Base-by-base conservation (phyloP, 805 yeast genomes). In the Ogataea henricii region DNA sequence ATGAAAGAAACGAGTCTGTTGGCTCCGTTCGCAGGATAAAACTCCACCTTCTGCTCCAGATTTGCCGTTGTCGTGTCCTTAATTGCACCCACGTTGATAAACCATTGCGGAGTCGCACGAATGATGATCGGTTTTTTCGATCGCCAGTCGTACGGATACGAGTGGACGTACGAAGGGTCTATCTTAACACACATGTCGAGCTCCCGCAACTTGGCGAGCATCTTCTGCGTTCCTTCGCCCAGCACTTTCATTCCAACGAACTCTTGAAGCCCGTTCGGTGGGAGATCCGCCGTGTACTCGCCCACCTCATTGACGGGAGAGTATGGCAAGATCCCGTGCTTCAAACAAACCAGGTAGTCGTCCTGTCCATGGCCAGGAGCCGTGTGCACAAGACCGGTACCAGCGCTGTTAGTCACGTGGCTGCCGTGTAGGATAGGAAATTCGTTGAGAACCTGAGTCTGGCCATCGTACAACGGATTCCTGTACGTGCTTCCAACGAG, bases 321-420 rank as follows among this genome's bases (percentile, higher is more conserved):
- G 51, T 71, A 78, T 0, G 88, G 79, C 8, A 67, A 71, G 18
- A 94, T 72, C 0, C 73, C 73, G 52, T 85, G 68, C 18, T 71
- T 66, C 48, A 77, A 65, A 27, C 96, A 92, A 29, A 85, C 74
- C 6, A 84, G 59, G 62, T 88, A 91, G 70, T 94, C 99, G 56
- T 94, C 99, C 58, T 83, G 79, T 59, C 99, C 99, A 64, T 94
- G 99, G 0, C 97, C 98, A 1, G 99, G 98, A 0, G 99, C 98
- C 17, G 89, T 87, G 63, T 94, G 99, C 1, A 94, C 99, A 12
- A 94, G 69, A 2, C 99, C 99, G 0, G 99, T 89, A 65, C 99
- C 99, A 0, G 94, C 82, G 1, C 77, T 56, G 48, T 79, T 78
- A 0, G 89, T 81, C 10, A 95, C 98, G 65, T 91, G 96, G 45